Base-by-base conservation (phyloP, 2,329 filamentous ascomycete species). In the Rhynchosporium graminicola region DNA sequence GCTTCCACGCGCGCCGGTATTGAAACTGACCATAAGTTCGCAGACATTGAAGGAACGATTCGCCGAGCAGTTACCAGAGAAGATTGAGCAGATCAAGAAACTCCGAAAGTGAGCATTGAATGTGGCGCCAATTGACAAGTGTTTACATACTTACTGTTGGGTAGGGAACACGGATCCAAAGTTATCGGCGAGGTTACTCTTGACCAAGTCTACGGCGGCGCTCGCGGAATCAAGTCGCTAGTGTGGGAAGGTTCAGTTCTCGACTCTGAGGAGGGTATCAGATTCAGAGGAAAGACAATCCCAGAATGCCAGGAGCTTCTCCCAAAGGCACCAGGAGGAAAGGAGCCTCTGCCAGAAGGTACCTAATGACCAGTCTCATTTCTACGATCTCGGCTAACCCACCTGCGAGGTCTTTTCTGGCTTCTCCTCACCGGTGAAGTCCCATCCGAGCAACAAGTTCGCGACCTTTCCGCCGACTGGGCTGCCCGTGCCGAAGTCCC, bases 231-330 rank as follows among this genome's bases (percentile, higher is more conserved):
- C 83, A 99, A 98, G 87, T 89, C 89, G 73, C 89, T 99, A 67
- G 95, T 99, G 74, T 99, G 95, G 95, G 95, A 99, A 81, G 87
- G 94, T 74, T 99, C 95, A 75, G 95, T 99, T 74, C 90, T 99
- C 75, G 95, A 99, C 81, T 86, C 94, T 63, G 92, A 98, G 84
- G 95, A 99, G 86, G 95, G 95, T 82, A 99, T 99, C 80, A 91
- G 95, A 74, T 99, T 99, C 89, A 90, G 95, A 78, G 95, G 95
- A 83, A 95, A 94, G 87, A 99, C 95, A 71, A 99, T 99, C 75
- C 95, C 95, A 73, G 95, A 99, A 82, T 97, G 93, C 87, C 95
- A 98, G 85, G 83, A 97, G 80, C 82, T 97, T 74, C 92, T 99
- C 63, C 95, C 95, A 80, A 97, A 96, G 85, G 95, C 94, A 67